Evolutionary conservation across 768 basidiomycete species (phyloP), one percentile per base, ranked within the genome.

Genomic region (Rhodotorula diobovata): DNA sequence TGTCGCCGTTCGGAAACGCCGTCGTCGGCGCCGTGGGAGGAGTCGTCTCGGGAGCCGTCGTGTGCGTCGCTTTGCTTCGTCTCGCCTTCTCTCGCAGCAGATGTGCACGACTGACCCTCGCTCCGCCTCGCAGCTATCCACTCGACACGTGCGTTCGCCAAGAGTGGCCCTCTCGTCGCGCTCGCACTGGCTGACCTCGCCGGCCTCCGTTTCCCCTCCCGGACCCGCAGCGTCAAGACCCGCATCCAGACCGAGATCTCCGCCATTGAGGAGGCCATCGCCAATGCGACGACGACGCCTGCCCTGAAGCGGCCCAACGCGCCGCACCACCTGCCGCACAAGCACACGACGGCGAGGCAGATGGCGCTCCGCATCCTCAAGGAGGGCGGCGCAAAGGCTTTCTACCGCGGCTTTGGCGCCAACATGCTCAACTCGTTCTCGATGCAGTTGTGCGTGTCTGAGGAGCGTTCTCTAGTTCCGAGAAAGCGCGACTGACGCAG

Each of bases 341-440:
- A 82, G 57, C 76, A 78, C 68, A 79, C 82, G 62, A 86, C 87
- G 7, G 85, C 93, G 82, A 77, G 88, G 51, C 80, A 84, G 32
- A 84, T 94, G 62, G 80, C 97, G 48, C 71, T 87, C 62, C 83
- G 85, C 77, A 88, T 97, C 70, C 84, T 91, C 78, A 85, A 85
- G 75, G 86, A 87, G 68, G 93, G 97, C 72, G 95, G 96, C 1
- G 73, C 96, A 64, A 66, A 78, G 10, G 96, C 93, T 0, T 87
- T 87, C 79, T 99, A 95, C 82, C 85, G 88, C 55, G 96, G 96
- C 4, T 99, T 97, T 80, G 85, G 87, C 18, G 96, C 96, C 34
- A 97, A 91, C 53, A 98, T 98, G 95, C 83, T 98, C 76, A 97
- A 96, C 81, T 96, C 93, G 2, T 99, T 99, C 81, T 95, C 93